Evolutionary conservation across 805 yeast species (phyloP).

Genomic region (Yarrowia keelungensis): DNA sequence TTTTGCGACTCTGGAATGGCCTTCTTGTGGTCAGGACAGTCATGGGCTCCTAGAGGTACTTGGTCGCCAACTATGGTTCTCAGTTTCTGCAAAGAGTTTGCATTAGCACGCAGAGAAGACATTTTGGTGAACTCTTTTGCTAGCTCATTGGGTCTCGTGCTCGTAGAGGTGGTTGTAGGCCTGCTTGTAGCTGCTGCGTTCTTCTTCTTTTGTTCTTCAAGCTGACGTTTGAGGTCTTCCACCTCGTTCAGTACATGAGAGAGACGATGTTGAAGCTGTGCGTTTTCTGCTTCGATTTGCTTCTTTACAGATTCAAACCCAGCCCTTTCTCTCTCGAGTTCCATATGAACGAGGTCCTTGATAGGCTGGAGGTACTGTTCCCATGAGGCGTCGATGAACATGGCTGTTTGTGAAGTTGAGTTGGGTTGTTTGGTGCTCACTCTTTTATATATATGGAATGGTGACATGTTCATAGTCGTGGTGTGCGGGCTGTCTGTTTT

Average conservation of each 20-base stretch:
- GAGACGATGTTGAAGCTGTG: not conserved
- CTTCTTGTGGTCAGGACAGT: conserved; percentile 18
- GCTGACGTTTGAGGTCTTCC: not conserved
- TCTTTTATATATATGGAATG: not conserved
- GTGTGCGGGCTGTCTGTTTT: not conserved
- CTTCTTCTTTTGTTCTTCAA: not conserved
- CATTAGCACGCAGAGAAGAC: not conserved
- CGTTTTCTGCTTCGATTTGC: not conserved
- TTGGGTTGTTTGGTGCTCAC: not conserved
- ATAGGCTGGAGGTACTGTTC: conserved; percentile 22
- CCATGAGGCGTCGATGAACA: conserved; percentile 8
- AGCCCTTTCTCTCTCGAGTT: not conserved
- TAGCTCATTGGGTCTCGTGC: not conserved
- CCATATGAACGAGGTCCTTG: conserved; percentile 6
- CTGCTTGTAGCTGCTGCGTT: not conserved
- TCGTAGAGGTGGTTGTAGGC: too few relatives aligned
- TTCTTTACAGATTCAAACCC: not conserved
- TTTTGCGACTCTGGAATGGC: not conserved
- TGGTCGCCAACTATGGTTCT: conserved; percentile 2
- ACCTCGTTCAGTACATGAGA: not conserved
- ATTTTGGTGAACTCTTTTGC: not conserved
- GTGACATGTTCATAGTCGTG: not conserved
- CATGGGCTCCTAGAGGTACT: conserved; percentile 6
- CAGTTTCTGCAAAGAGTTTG: not conserved
- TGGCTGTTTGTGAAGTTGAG: not conserved